Evolutionary conservation across 2,329 filamentous ascomycete species (phyloP).

Genomic region (Pseudocercospora fuligena): DNA sequence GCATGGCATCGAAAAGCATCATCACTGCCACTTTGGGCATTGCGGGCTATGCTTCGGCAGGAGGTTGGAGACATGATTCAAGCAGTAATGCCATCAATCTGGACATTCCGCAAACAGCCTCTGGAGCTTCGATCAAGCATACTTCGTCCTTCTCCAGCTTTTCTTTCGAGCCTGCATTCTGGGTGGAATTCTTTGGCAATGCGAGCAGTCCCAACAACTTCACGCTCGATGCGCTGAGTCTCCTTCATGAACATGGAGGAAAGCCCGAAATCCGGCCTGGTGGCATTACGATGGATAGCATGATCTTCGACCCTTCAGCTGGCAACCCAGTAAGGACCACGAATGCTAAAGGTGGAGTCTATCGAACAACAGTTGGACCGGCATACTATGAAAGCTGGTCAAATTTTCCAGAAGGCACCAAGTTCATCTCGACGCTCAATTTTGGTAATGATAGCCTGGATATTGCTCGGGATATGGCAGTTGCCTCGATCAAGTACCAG

Average conservation of each 20-base stretch:
- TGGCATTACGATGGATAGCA: slow-evolving; percentile 40
- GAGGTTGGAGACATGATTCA: not conserved
- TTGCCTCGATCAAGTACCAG: slow-evolving; percentile 37
- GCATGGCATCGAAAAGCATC: slow-evolving; percentile 6
- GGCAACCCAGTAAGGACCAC: slow-evolving; percentile 34
- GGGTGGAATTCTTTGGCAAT: slow-evolving; percentile 41
- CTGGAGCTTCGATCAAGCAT: slow-evolving; percentile 37
- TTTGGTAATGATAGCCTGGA: slow-evolving; percentile 38
- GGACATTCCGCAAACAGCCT: slow-evolving; percentile 20
- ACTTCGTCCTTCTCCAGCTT: slow-evolving; percentile 35
- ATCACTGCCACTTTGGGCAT: not conserved
- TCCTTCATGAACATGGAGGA: slow-evolving; percentile 36
- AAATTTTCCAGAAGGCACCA: slow-evolving; percentile 37
- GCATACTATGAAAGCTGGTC: slow-evolving; percentile 40
- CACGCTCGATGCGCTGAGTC: slow-evolving; percentile 34
- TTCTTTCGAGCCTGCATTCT: slow-evolving; percentile 40
- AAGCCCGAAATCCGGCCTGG: slow-evolving; percentile 36
- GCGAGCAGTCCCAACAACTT: slow-evolving; percentile 32
- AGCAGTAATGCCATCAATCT: slow-evolving; percentile 16
- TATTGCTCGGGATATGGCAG: slow-evolving; percentile 37
- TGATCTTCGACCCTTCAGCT: slow-evolving; percentile 37
- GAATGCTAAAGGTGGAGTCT: slow-evolving; percentile 35
- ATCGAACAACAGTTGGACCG: slow-evolving; percentile 38
- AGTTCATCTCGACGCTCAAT: slow-evolving; percentile 39
- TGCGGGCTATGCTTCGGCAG: not conserved